Evolutionary conservation across 306 rosid species (phyloP), one percentile per base, ranked within the genome.

Genomic region (Hylodesmum podocarpum): DNA sequence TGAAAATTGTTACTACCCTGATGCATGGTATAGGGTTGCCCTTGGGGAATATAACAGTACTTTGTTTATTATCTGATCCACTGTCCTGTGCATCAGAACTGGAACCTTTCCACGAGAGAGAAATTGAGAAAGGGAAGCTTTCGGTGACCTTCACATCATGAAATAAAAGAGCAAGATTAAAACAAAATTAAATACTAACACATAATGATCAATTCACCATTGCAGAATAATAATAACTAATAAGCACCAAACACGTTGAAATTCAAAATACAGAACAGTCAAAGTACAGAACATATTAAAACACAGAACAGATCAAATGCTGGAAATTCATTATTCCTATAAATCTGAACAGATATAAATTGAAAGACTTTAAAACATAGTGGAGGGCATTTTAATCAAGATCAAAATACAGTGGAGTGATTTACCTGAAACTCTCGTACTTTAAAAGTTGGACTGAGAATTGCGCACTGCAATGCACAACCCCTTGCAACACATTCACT

Each of bases 401-500:
- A 29, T 63, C 51, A 21, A 1, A 12, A 18, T 15, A 46, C 0
- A 34, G 3, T 0, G 40, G 37, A 44, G 64, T 3, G 1, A n/a
- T 31, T 66, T 83, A 96, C 99, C 96, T 92, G 97, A 81, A 92
- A 96, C 62, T 96, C 97, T 39, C 99, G 78, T 0, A 96, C 98
- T 89, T 91, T 92, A 81, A 92, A 96, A 5, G 98, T 92, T 21
- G 99, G 98, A 81, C 99, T 96, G 47, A 96, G 96, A 71, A 96
- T 92, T 11, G 99, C 99, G 51, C 98, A 96, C 75, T 96, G 84
- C 84, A 96, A 82, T 40, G 99, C 99, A 86, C 91, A 86, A 62
- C 99, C 99, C 76, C 89, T 87, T 27, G 97, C 96, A 73, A 96
- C 96, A 77, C 99, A 92, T 70, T 96, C 99, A 67, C 98, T 92